Base-by-base conservation (phyloP, 2,329 filamentous ascomycete genomes). In the Blumeriella jaapii region DNA sequence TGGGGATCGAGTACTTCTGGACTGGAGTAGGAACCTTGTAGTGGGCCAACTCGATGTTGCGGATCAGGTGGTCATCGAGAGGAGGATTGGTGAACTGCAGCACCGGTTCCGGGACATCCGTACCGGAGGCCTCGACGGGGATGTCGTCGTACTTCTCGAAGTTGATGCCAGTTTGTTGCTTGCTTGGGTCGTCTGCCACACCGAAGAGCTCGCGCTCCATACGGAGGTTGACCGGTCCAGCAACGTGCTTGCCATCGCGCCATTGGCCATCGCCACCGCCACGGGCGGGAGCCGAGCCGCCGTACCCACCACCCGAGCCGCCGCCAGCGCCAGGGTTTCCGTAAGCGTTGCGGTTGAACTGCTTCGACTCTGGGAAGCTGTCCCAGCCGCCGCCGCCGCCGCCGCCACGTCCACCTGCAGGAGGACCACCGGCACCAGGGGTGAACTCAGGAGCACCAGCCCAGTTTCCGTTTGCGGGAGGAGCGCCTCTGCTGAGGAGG, bases 141-240 rank as follows among this genome's bases (percentile, higher is more conserved):
- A 98, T 98, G 62, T 98, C 91, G 58, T 98, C 91, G 65, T 98
- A 98, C 71, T 98, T 98, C 68, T 94, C 81, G 60, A 98, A 98
- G 74, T 98, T 98, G 81, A 98, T 96, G 63, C 91, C 91, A 20
- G 86, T 95, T 56, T 93, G 83, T 61, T 94, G 83, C 72, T 95
- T 96, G 49, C 81, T 77, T 45, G 89, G 85, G 57, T 96, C 91
- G 61, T 96, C 89, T 52, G 79, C 68, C 32, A 81, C 69, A 55
- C 91, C 91, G 60, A 95, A 98, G 34, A 98, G 81, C 58, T 98
- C 91, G 53, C 87, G 87, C 73, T 98, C 91, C 29, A 93, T 49
- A 52, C 89, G 86, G 46, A 79, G 72, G 67, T 96, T 96, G 52
- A 79, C 61, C 45, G 87, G 85, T 39, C 91, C 91, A 41, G 89